A percentile compares a stretch with the other conserved stretches of the same genome.
These are phyloP conservation scores for Penicillium psychrosexuale DNA, from an alignment of 2,329 filamentous ascomycete species.

Conservation along the genomic window DNA sequence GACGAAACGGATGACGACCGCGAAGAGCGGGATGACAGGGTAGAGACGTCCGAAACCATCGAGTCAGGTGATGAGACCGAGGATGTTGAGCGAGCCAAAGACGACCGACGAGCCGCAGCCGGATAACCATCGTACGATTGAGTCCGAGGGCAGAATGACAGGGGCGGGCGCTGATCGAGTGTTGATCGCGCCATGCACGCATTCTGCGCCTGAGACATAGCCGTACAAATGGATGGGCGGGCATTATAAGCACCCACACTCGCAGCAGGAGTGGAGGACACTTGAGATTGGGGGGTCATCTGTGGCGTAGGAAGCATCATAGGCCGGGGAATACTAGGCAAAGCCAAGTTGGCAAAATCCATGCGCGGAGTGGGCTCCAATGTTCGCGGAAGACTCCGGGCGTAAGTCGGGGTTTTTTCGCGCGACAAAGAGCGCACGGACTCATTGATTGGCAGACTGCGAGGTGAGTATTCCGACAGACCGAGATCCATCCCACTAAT, in stretches of 20 bases:
- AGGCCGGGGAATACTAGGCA: slow-evolving; percentile 55
- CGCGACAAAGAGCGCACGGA: slow-evolving; percentile 17
- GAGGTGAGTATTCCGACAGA: slow-evolving; percentile 31
- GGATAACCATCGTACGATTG: slow-evolving; percentile 49
- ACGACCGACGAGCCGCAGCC: slow-evolving; percentile 48
- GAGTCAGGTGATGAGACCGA: slow-evolving; percentile 59
- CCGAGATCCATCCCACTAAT: slow-evolving; percentile 27
- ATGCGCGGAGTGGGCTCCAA: slow-evolving; percentile 50
- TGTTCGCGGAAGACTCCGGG: slow-evolving; percentile 43
- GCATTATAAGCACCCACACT: slow-evolving; percentile 49
- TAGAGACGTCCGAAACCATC: slow-evolving; percentile 59
- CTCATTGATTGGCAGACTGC: slow-evolving; percentile 22
- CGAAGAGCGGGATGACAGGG: slow-evolving; percentile 53
- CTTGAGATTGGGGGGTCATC: slow-evolving; percentile 56
- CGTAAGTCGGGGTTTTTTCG: slow-evolving; percentile 33
- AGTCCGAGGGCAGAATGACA: slow-evolving; percentile 34
- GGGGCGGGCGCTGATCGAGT: slow-evolving; percentile 50
- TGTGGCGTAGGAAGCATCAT: slow-evolving; percentile 60
- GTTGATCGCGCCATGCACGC: slow-evolving; percentile 55
- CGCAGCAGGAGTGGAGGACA: slow-evolving; percentile 60
- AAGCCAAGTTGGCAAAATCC: slow-evolving; percentile 41
- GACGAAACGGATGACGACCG: slow-evolving; percentile 51
- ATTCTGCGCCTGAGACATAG: slow-evolving; percentile 57
- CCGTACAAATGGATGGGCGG: slow-evolving; percentile 57
- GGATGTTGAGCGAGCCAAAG: slow-evolving; percentile 52